Conservation (phyloP, 106 monocot species). For the Platanthera guangdongensis region DNA sequence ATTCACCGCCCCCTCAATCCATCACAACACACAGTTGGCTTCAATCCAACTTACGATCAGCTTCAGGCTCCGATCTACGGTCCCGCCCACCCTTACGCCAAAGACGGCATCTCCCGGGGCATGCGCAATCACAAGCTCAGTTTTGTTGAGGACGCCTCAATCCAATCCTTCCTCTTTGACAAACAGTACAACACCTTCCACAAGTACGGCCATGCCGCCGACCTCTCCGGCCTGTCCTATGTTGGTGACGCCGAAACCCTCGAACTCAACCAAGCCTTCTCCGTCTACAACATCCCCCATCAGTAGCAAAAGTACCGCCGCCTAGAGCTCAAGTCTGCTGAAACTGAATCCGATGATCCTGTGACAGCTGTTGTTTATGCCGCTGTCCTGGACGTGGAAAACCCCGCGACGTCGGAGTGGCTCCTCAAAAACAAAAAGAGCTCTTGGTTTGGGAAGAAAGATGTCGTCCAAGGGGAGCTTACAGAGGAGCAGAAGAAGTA, state of each 20-base stretch:
- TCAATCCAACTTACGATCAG: constrained; percentile 93
- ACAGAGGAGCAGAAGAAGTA: no score
- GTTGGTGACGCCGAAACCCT: no score
- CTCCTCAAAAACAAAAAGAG: no score
- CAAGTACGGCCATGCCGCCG: no score
- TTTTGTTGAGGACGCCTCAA: constrained; percentile 85
- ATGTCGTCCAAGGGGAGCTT: no score
- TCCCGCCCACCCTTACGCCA: constrained; percentile 74
- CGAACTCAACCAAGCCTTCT: no score
- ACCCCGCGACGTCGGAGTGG: no score
- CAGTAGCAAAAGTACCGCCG: no score
- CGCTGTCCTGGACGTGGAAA: no score
- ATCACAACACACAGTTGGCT: constrained; percentile 52
- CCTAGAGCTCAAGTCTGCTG: constrained; percentile 35
- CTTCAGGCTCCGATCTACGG: constrained; percentile 89
- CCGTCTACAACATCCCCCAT: no score
- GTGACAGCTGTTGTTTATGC: background rate
- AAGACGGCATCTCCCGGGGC: constrained; percentile 72
- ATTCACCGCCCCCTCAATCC: constrained; percentile 69
- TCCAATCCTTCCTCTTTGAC: constrained; percentile 91
- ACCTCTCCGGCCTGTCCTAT: no score
- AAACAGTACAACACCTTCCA: constrained; percentile 99
- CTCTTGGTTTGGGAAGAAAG: no score
- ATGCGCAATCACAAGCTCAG: constrained; percentile 97
- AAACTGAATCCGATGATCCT: background rate